Conservation (phyloP, 768 basidiomycete genomes). For the Kwoniella dendrophila region DNA sequence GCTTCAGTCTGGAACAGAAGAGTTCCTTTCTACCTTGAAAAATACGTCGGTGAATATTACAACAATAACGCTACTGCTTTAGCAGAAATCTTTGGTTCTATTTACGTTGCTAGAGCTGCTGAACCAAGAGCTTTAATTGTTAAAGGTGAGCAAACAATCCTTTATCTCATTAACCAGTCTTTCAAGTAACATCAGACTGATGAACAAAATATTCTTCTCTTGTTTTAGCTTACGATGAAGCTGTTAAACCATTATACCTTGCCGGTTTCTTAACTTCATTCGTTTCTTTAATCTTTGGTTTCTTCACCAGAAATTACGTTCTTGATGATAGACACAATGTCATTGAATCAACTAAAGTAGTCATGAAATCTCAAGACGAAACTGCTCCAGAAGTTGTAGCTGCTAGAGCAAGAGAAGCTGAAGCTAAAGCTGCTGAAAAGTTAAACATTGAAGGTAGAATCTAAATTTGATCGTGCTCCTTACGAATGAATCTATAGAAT, state of each 20-base stretch:
- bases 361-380: conserved; percentile 36
- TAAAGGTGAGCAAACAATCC: conserved; percentile 26
- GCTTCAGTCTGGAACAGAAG: conserved; percentile 48
- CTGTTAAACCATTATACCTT: conserved; percentile 45
- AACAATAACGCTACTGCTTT: conserved; percentile 42
- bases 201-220: background rate
- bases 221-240: conserved; percentile 33
- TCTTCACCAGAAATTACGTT: conserved; percentile 52
- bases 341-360: conserved; percentile 41
- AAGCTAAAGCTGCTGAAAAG: conserved; percentile 17
- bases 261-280: conserved; percentile 50
- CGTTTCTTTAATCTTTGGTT: conserved; percentile 48
- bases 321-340: conserved; percentile 56
- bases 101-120: conserved; percentile 39
- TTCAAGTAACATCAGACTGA: background rate
- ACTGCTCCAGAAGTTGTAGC: conserved; percentile 22
- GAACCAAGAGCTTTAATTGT: conserved; percentile 46
- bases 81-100: conserved; percentile 46
- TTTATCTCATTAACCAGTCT: background rate
- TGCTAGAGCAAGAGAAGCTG: conserved; percentile 17
- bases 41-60: conserved; percentile 40
- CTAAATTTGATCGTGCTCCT: too few species aligned
- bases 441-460: conserved; percentile 5
- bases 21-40: conserved; percentile 33
- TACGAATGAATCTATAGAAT: too few species aligned